Evolutionary conservation across 2,329 filamentous ascomycete species (phyloP).

Genomic region (Stachybotrys elegans): DNA sequence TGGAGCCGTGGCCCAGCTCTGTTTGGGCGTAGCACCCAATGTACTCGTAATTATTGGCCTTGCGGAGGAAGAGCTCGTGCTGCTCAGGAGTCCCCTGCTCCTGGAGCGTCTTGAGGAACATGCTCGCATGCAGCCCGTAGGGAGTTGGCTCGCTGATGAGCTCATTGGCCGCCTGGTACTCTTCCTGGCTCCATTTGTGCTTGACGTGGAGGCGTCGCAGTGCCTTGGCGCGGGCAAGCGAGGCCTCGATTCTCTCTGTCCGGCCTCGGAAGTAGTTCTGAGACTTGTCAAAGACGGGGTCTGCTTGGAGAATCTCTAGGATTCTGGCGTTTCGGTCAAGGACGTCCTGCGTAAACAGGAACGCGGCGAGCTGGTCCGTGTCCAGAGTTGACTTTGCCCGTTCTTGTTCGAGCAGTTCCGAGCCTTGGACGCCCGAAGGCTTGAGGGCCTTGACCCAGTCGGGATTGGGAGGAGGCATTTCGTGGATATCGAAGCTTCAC

Average conservation of each 20-base stretch:
- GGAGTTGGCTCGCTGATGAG: slow-evolving; percentile 70
- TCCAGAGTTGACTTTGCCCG: slow-evolving; percentile 62
- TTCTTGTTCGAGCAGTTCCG: slow-evolving; percentile 64
- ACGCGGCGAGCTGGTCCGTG: slow-evolving; percentile 61
- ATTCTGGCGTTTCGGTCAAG: slow-evolving; percentile 57
- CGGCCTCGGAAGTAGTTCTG: slow-evolving; percentile 72
- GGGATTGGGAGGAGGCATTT: slow-evolving; percentile 21
- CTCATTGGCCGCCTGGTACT: slow-evolving; percentile 60
- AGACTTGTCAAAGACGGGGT: slow-evolving; percentile 72
- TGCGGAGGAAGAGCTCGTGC: slow-evolving; percentile 66
- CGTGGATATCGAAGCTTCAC: no score
- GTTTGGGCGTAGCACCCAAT: slow-evolving; percentile 81
- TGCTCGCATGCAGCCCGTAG: slow-evolving; percentile 62
- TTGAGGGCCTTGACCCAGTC: slow-evolving; percentile 29
- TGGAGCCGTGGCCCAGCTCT: slow-evolving; percentile 73
- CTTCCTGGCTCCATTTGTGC: slow-evolving; percentile 64
- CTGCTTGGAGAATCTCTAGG: slow-evolving; percentile 57
- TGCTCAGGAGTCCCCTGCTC: slow-evolving; percentile 71
- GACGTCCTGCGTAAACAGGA: slow-evolving; percentile 63
- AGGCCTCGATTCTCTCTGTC: slow-evolving; percentile 62
- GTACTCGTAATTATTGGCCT: slow-evolving; percentile 62
- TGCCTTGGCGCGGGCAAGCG: slow-evolving; percentile 66
- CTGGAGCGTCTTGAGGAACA: slow-evolving; percentile 52
- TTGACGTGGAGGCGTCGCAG: slow-evolving; percentile 60
- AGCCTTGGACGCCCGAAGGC: slow-evolving; percentile 58